phyloP scores from a whole-genome alignment of 148 eudicot genomes.

The Amaranthus hypochondriacus region DNA sequence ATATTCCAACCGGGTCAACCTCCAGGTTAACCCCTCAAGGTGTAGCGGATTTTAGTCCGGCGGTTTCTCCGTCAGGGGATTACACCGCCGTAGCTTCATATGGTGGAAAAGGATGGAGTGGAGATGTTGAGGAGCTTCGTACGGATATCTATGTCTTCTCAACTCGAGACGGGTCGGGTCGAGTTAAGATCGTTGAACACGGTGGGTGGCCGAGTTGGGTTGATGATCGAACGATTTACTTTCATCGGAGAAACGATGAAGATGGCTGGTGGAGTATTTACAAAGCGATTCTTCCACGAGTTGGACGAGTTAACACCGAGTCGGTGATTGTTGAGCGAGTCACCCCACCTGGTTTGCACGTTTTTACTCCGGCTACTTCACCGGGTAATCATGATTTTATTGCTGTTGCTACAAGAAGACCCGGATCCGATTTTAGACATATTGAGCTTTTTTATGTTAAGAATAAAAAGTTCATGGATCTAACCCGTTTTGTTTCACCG shows the following conservation, averaged over 20 bases:
- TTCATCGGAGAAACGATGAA: slow-evolving; percentile 54
- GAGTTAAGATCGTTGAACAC: slow-evolving; percentile 64
- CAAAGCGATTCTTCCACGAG: slow-evolving; percentile 36
- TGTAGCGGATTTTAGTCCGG: slow-evolving; percentile 81
- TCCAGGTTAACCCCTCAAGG: slow-evolving; percentile 67
- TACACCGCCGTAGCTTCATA: slow-evolving; percentile 81
- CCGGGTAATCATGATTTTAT: slow-evolving; percentile 48
- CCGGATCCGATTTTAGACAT: slow-evolving; percentile 61
- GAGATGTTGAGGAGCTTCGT: slow-evolving; percentile 66
- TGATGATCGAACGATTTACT: slow-evolving; percentile 59
- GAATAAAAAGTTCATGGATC: slow-evolving; percentile 36
- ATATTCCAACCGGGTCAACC: slow-evolving; percentile 50
- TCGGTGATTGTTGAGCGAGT: slow-evolving; percentile 58
- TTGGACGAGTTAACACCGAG: slow-evolving; percentile 22
- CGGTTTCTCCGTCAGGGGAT: slow-evolving; percentile 78
- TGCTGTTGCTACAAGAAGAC: slow-evolving; percentile 70
- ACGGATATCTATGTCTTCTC: slow-evolving; percentile 66
- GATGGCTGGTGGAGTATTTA: slow-evolving; percentile 93
- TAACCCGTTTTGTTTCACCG: slow-evolving; percentile 56
- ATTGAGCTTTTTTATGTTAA: slow-evolving; percentile 64
- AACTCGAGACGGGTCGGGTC: slow-evolving; percentile 61
- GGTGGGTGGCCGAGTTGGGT: slow-evolving; percentile 98
- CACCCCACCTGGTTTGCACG: slow-evolving; percentile 90
- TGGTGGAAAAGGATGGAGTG: slow-evolving; percentile 65
- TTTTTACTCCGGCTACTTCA: slow-evolving; percentile 77